Evolutionary conservation across 169 alveolate species (phyloP).

Genomic region (Fabrea salina): DNA sequence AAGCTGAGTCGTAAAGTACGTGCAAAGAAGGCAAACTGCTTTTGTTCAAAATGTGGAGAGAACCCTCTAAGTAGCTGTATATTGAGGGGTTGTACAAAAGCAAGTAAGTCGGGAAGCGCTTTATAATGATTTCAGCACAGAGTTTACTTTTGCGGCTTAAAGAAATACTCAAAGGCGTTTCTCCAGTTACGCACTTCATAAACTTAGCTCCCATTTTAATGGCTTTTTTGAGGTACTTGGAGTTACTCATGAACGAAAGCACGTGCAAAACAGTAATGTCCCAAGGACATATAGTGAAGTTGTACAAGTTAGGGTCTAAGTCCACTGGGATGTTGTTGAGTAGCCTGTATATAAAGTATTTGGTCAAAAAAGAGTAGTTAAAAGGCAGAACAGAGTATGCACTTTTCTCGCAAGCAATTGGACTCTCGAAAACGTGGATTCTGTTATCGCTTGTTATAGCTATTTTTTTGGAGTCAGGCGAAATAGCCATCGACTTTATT

Average conservation of each 20-base stretch:
- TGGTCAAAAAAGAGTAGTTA: neutral
- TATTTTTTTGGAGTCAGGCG: neutral
- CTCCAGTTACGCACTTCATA: neutral
- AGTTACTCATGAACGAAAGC: neutral
- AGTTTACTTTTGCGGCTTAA: constrained; percentile 6
- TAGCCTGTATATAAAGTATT: neutral
- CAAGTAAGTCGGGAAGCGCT: neutral
- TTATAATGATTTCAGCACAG: constrained; percentile 10
- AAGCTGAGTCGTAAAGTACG: constrained; percentile 17
- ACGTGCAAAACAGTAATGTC: neutral
- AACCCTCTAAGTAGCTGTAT: neutral
- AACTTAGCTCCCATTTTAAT: neutral
- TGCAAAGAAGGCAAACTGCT: neutral
- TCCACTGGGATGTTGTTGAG: neutral
- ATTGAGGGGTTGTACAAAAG: neutral
- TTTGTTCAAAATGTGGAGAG: neutral
- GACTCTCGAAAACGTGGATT: neutral
- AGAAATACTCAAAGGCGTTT: neutral
- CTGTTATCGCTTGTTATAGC: neutral
- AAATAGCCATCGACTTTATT: neutral
- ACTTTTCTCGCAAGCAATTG: neutral
- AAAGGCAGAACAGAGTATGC: constrained; percentile 10
- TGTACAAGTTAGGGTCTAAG: neutral
- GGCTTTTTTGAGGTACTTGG: neutral
- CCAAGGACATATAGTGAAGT: neutral